These are phyloP conservation scores for Colletotrichum brevisporum DNA, from an alignment of 2,329 filamentous ascomycete species.

Conservation along the genomic window DNA sequence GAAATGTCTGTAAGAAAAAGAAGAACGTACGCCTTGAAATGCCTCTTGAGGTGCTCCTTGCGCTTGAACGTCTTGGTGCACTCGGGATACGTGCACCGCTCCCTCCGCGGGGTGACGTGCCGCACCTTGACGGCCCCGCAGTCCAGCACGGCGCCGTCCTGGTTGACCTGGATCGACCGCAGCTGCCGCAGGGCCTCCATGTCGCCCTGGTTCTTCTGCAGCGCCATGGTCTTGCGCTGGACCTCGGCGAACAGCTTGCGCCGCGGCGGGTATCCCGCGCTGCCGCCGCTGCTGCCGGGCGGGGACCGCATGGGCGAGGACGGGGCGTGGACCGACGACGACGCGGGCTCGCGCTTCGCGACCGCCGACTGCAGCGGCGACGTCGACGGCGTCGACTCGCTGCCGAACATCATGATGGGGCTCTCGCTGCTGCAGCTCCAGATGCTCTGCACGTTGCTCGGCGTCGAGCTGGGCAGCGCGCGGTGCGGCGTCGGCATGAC, in stretches of 20 bases:
- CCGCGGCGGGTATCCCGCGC: conserved; percentile 49
- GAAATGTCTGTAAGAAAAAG: background rate
- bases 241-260: conserved; percentile 58
- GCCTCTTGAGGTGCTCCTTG: conserved; percentile 70
- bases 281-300: conserved; percentile 52
- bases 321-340: conserved; percentile 44
- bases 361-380: conserved; percentile 51
- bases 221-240: conserved; percentile 59
- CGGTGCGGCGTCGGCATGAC: conserved; percentile 41
- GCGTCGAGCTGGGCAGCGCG: conserved; percentile 54
- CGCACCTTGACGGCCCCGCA: conserved; percentile 39
- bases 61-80: conserved; percentile 66
- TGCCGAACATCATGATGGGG: conserved; percentile 56
- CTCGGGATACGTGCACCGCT: conserved; percentile 59
- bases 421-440: conserved; percentile 58
- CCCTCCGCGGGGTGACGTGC: conserved; percentile 41
- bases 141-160: conserved; percentile 37
- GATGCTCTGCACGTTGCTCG: conserved; percentile 53
- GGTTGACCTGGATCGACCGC: conserved; percentile 39
- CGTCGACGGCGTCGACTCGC: conserved; percentile 46
- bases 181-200: conserved; percentile 42
- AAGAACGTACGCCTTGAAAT: conserved; percentile 63
- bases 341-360: conserved; percentile 51
- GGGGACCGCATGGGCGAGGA: conserved; percentile 47
- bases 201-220: conserved; percentile 57